Evolutionary conservation across 2,329 filamentous ascomycete genomes (phyloP).

Genomic region (Cladophialophora immunda): DNA sequence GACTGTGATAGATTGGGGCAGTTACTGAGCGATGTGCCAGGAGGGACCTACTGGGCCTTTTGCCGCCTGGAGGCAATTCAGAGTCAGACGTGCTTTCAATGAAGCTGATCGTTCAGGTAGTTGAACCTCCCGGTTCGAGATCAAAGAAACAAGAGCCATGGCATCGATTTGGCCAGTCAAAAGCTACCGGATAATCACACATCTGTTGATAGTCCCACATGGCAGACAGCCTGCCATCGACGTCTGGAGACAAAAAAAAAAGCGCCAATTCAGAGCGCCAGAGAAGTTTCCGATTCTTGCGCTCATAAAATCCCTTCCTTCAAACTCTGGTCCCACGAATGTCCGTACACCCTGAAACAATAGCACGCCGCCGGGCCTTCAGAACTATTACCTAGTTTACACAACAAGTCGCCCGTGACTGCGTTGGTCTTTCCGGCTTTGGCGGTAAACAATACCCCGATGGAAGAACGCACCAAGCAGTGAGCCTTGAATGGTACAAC

Average conservation of each 20-base stretch:
- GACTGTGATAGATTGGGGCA: background rate
- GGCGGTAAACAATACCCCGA: background rate
- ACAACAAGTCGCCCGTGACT: too few relatives aligned
- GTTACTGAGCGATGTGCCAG: background rate
- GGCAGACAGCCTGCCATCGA: background rate
- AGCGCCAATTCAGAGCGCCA: too few relatives aligned
- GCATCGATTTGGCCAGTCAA: background rate
- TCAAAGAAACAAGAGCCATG: background rate
- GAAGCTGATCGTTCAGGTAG: background rate
- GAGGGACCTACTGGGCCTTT: background rate
- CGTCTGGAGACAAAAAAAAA: too few relatives aligned
- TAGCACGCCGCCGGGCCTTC: too few relatives aligned
- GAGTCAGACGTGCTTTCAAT: background rate
- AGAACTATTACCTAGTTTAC: background rate
- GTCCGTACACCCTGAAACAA: too few relatives aligned
- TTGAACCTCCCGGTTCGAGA: background rate
- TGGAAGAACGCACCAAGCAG: background rate
- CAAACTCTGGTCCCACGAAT: too few relatives aligned
- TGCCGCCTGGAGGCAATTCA: background rate
- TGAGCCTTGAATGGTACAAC: background rate
- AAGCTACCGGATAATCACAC: background rate
- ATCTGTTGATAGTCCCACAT: background rate
- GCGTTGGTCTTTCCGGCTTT: background rate
- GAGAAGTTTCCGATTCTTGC: background rate
- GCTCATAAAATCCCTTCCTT: too few relatives aligned